A percentile compares a stretch with the other conserved stretches of the same genome.
These are phyloP conservation scores for Polytrichum commune DNA, from an alignment of 225 moss, liverwort and hornwort genomes.

Conservation along the genomic window DNA sequence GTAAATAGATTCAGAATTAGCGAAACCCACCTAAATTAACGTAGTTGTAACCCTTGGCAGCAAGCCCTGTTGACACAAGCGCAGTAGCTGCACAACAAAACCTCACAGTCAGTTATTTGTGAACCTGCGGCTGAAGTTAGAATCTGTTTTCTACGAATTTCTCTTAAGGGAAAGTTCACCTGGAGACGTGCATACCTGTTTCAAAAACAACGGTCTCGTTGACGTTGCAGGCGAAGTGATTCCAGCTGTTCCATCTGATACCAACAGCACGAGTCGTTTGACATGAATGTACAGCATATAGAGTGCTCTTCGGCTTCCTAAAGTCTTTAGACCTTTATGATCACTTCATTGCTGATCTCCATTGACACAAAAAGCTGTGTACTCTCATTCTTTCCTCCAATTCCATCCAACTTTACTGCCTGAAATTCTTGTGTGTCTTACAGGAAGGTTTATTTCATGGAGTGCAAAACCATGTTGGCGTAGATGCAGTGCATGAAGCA, in stretches of 20 bases:
- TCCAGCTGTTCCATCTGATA: constrained; percentile 98
- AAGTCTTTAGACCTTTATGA: no score
- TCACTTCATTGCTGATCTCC: no score
- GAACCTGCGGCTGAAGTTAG: no score
- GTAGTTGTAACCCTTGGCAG: constrained; percentile 74
- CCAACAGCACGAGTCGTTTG: constrained; percentile 2
- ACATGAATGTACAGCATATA: background rate
- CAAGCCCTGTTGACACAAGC: constrained; percentile 78
- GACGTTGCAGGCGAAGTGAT: constrained; percentile 73
- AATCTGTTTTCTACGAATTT: background rate
- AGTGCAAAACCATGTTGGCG: no score
- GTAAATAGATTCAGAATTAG: background rate
- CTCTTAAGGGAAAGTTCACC: background rate
- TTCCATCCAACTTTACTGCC: no score
- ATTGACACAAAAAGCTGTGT: no score
- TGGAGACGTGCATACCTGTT: constrained; percentile 50
- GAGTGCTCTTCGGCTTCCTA: no score
- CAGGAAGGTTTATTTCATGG: no score
- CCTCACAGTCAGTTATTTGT: background rate
- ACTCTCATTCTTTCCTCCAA: no score
- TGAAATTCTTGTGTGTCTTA: no score
- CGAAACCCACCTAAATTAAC: constrained; percentile 64
- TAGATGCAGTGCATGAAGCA: no score
- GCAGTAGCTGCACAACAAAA: constrained; percentile 69
- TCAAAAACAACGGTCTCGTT: constrained; percentile 70